These are phyloP conservation scores for Psilocybe subaeruginosa DNA, from an alignment of 768 basidiomycete species.

Conservation along the genomic window DNA sequence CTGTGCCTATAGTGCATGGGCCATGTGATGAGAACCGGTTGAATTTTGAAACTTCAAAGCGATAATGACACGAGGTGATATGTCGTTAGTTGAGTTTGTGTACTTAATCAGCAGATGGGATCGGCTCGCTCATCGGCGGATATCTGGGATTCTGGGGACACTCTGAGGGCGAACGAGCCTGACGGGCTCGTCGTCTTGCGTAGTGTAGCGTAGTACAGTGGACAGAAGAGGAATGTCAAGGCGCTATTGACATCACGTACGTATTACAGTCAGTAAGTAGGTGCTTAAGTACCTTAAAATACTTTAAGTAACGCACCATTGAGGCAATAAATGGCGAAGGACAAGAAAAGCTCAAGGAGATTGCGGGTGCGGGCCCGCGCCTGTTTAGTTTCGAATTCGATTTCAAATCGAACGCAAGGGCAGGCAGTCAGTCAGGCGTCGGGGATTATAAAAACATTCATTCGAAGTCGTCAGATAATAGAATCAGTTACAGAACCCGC, in stretches of 20 bases:
- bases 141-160: background rate
- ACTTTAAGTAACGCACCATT: background rate
- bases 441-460: background rate
- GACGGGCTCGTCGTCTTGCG: background rate
- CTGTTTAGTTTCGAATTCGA: too few species aligned
- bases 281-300: too few species aligned
- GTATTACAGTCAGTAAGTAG: too few species aligned
- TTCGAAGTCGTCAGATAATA: background rate
- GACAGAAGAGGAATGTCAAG: too few species aligned
- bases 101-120: slow-evolving; percentile 6
- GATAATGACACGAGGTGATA: slow-evolving; percentile 6
- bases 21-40: slow-evolving; percentile 3
- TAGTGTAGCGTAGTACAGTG: too few species aligned
- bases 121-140: slow-evolving; percentile 5
- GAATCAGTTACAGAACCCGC: background rate
- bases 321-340: background rate
- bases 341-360: slow-evolving; percentile 13
- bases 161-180: background rate
- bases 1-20: background rate
- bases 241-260: too few species aligned
- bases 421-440: background rate
- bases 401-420: background rate
- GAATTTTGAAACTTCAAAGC: background rate
- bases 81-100: background rate
- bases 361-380: slow-evolving; percentile 2